Percentiles rank a stretch among this genome's conserved stretches.
phyloP scores from a whole-genome alignment of 257 asterid genomes.

The Hygrophila difformis region DNA sequence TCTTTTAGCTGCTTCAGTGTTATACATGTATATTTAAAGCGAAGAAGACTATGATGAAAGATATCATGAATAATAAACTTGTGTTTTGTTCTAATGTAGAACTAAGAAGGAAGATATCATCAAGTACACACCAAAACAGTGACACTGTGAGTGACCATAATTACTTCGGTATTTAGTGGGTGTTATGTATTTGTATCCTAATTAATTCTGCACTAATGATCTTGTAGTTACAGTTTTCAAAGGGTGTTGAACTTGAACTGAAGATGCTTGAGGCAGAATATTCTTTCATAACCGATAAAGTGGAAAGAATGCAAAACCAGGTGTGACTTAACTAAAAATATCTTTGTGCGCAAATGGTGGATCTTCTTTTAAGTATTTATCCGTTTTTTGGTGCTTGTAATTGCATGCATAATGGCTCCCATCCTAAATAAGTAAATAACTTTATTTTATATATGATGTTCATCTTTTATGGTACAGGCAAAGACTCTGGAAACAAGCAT shows the following conservation, averaged over 20 bases:
- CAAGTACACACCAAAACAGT: conserved; percentile 38
- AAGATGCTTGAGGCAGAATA: conserved; percentile 83
- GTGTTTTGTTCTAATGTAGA: no score
- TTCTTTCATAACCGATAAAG: conserved; percentile 69
- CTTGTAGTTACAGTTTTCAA: conserved; percentile 52
- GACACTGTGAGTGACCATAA: conserved; percentile 41
- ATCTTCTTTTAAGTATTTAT: no score
- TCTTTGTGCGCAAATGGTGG: no score
- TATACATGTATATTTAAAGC: no score
- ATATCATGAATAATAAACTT: no score
- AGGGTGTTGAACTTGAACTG: conserved; percentile 70
- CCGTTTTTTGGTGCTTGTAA: background rate
- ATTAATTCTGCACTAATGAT: conserved; percentile 16
- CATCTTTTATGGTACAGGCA: conserved; percentile 37
- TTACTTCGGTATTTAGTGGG: background rate
- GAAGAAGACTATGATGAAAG: no score
- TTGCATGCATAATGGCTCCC: background rate
- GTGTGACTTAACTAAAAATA: conserved; percentile 18
- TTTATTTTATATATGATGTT: background rate
- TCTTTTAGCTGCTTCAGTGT: no score
- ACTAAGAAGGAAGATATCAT: conserved; percentile 57
- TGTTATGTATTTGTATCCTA: background rate
- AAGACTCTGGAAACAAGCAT: conserved; percentile 65
- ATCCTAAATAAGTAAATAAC: background rate
- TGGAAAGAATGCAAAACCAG: conserved; percentile 71